Base-by-base conservation (phyloP, 345 rosid genomes). In the Salix koriyanagi region DNA sequence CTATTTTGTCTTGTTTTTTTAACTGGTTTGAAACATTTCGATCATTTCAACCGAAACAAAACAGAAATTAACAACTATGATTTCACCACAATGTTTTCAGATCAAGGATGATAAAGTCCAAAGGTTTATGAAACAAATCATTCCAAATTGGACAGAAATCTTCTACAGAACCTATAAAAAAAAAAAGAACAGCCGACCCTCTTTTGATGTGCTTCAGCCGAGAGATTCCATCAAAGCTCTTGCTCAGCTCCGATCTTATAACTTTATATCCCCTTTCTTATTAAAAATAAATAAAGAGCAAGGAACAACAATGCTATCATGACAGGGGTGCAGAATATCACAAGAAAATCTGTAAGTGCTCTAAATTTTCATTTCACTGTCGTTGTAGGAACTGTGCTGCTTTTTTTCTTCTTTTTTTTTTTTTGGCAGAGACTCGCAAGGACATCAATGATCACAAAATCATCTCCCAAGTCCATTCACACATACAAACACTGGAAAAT, bases 391-490 rank as follows among this genome's bases (percentile, higher is more conserved):
- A n/a, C 30, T 32, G 41, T n/a, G 34, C 18, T 25, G 73, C 74
- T 34, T 46, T 70, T 28, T 60, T 56, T 8, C 4, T 30, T 30
- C 36, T 34, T 66, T 25, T 46, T 65, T 28, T 66, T 54, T 3
- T 58, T 9, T 58, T 4, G 73, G 70, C 58, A 52, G 82, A 82
- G 42, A 61, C 42, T 61, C 41, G 23, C 13, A 23, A 50, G 48
- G 79, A 34, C 72, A 72, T 52, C 30, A 68, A 36, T 71, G 41
- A 54, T 72, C 70, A 62, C 60, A 58, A 60, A 15, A 48, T 58
- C 65, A 25, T 68, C 77, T 78, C 77, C 71, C 48, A 74, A 67
- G 71, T 71, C 68, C 76, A 80, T 16, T 52, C 73, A 72, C 82
- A 54, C 83, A 62, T 56, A 73, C 80, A 76, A 41, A 56, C 74